phyloP scores from a whole-genome alignment of 305 asterid species.

The Ilex paraguariensis region DNA sequence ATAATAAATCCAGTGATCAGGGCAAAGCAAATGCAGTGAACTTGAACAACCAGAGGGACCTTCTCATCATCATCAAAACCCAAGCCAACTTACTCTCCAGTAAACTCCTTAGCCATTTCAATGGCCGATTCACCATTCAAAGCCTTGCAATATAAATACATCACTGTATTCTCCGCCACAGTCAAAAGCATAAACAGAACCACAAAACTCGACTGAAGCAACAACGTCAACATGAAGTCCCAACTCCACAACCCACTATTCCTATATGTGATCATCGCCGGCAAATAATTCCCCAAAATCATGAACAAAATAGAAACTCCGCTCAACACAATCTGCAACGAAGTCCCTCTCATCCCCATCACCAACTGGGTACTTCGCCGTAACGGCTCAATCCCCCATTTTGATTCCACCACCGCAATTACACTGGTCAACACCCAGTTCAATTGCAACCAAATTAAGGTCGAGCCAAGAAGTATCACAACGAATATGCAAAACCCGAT shows the following conservation, averaged over 20 bases:
- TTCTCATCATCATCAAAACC: slow-evolving; percentile 69
- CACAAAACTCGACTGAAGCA: slow-evolving; percentile 29
- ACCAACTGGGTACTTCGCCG: slow-evolving; percentile 55
- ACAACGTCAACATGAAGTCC: slow-evolving; percentile 42
- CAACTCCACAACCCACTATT: slow-evolving; percentile 44
- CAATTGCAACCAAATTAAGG: slow-evolving; percentile 36
- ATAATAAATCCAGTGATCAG: neutral
- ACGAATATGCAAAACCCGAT: slow-evolving; percentile 15
- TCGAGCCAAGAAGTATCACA: slow-evolving; percentile 11
- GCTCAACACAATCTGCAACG: slow-evolving; percentile 20
- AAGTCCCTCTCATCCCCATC: slow-evolving; percentile 56
- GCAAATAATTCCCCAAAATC: slow-evolving; percentile 24
- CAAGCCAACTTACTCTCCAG: slow-evolving; percentile 66
- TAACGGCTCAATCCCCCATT: slow-evolving; percentile 69
- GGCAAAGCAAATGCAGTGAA: slow-evolving; percentile 3
- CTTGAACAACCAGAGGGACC: slow-evolving; percentile 45
- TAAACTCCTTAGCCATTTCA: slow-evolving; percentile 84
- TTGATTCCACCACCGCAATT: slow-evolving; percentile 60
- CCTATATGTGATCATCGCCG: slow-evolving; percentile 23
- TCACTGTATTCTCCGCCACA: slow-evolving; percentile 28
- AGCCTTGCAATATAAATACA: slow-evolving; percentile 44
- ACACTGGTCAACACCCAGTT: slow-evolving; percentile 48
- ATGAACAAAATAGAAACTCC: slow-evolving; percentile 19
- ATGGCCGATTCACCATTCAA: slow-evolving; percentile 69
- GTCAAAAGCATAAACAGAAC: slow-evolving; percentile 31